Conservation (phyloP, 176 grass and related monocot species). For the Phragmites australis region DNA sequence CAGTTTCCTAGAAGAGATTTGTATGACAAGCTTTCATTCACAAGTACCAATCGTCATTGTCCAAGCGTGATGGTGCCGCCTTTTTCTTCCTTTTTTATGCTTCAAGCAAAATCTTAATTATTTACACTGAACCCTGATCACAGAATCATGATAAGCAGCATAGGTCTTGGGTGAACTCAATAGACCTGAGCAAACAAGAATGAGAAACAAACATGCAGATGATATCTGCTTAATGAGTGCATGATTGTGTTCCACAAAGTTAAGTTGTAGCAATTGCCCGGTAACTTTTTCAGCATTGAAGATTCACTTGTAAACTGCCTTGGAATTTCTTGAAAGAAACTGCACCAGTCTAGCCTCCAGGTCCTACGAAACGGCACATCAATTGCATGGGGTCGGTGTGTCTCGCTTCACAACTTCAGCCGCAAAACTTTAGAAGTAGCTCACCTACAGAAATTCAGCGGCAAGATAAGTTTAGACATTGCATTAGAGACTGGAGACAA, state of each 20-base stretch:
- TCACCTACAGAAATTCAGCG: not conserved
- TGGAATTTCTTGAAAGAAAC: constrained; percentile 28
- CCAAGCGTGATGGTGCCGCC: not conserved
- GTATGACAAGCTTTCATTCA: constrained; percentile 1
- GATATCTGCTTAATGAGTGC: too few relatives aligned
- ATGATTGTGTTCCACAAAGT: not conserved
- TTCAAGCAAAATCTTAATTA: not conserved
- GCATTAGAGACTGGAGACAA: not conserved
- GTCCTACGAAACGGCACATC: constrained; percentile 10
- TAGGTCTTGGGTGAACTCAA: not conserved
- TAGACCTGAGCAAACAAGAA: not conserved
- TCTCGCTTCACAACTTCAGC: not conserved
- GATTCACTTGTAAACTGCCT: constrained; percentile 15
- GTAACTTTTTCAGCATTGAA: constrained; percentile 1
- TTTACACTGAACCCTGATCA: not conserved
- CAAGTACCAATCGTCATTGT: not conserved
- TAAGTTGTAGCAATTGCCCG: constrained; percentile 15
- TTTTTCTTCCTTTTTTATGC: not conserved
- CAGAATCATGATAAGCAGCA: not conserved
- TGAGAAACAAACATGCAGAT: not conserved
- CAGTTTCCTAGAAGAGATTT: not conserved
- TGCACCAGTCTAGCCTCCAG: not conserved
- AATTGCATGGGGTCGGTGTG: not conserved
- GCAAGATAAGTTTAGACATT: not conserved
- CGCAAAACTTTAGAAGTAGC: not conserved